A percentile compares a stretch with the other conserved stretches of the same genome.
Conservation (phyloP, 2,329 filamentous ascomycete genomes). For the Clonostachys chloroleuca region DNA sequence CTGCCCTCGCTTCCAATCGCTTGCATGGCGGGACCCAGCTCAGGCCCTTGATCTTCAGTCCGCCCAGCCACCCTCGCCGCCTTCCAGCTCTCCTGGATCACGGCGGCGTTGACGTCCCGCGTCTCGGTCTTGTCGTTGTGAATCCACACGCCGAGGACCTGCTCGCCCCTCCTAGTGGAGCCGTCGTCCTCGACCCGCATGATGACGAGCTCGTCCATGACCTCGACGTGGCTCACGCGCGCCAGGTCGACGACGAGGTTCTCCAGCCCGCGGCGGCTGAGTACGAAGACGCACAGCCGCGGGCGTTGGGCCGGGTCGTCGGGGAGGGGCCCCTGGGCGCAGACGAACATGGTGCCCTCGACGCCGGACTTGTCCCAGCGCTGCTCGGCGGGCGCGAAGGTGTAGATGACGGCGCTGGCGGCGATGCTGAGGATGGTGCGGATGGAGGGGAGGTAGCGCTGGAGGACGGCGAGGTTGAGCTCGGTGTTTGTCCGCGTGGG, state of each 20-base stretch:
- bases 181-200: slow-evolving; percentile 31
- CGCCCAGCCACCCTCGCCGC: slow-evolving; percentile 21
- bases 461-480: slow-evolving; percentile 81
- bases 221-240: slow-evolving; percentile 58
- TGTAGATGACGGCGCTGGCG: slow-evolving; percentile 82
- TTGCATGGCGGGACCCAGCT: slow-evolving; percentile 34
- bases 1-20: slow-evolving; percentile 36
- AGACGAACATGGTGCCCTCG: slow-evolving; percentile 88
- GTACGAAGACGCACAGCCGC: slow-evolving; percentile 60
- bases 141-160: slow-evolving; percentile 50
- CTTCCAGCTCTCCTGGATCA: slow-evolving; percentile 38
- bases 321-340: slow-evolving; percentile 49
- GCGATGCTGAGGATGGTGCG: slow-evolving; percentile 72
- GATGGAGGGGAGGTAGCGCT: slow-evolving; percentile 74
- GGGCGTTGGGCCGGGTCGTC: slow-evolving; percentile 24
- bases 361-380: slow-evolving; percentile 82
- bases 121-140: slow-evolving; percentile 44
- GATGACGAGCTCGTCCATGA: slow-evolving; percentile 51
- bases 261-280: slow-evolving; percentile 67
- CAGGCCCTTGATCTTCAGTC: slow-evolving; percentile 18
- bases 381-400: slow-evolving; percentile 59
- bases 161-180: slow-evolving; percentile 9
- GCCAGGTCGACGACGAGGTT: slow-evolving; percentile 67
- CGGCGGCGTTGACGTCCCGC: slow-evolving; percentile 30
- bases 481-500: slow-evolving; percentile 72